Conservation (phyloP, 2,329 filamentous ascomycete species). For the Aspergillus caelatus region DNA sequence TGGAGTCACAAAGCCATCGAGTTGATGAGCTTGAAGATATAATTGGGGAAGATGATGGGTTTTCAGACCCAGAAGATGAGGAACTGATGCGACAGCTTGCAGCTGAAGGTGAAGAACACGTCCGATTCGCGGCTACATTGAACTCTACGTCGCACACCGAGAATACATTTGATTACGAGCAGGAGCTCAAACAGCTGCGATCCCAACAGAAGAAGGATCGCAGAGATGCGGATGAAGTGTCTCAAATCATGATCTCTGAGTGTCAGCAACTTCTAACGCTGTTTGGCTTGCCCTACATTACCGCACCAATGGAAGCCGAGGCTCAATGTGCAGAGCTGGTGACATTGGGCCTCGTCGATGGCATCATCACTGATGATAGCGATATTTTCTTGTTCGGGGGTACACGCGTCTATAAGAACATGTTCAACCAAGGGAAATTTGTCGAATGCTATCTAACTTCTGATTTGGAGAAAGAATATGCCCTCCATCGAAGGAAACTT, state of each 20-base stretch:
- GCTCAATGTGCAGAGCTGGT: conserved; percentile 96
- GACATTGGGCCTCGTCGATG: conserved; percentile 82
- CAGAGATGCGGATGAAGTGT: conserved; percentile 94
- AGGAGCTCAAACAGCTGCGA: conserved; percentile 81
- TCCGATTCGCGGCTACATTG: conserved; percentile 83
- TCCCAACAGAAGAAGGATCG: conserved; percentile 96
- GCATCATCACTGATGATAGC: conserved; percentile 95
- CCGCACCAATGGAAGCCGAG: conserved; percentile 98
- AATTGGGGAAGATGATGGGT: conserved; percentile 59
- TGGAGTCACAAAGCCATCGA: conserved; percentile 23
- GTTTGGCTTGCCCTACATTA: conserved; percentile 95
- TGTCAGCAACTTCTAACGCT: conserved; percentile 87
- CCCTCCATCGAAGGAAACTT: conserved; percentile 80
- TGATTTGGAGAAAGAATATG: conserved; percentile 88
- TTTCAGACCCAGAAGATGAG: conserved; percentile 89
- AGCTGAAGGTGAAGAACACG: conserved; percentile 89
- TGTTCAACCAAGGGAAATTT: conserved; percentile 98
- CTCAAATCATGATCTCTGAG: conserved; percentile 92
- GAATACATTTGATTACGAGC: conserved; percentile 79
- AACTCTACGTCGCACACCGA: conserved; percentile 73
- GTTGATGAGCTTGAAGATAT: conserved; percentile 29
- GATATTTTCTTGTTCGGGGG: conserved; percentile 97
- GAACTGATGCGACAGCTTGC: conserved; percentile 85
- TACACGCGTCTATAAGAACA: conserved; percentile 97
- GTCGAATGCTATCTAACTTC: conserved; percentile 89